Conservation (phyloP, 2,329 filamentous ascomycete genomes). For the Emmonsia crescens region DNA sequence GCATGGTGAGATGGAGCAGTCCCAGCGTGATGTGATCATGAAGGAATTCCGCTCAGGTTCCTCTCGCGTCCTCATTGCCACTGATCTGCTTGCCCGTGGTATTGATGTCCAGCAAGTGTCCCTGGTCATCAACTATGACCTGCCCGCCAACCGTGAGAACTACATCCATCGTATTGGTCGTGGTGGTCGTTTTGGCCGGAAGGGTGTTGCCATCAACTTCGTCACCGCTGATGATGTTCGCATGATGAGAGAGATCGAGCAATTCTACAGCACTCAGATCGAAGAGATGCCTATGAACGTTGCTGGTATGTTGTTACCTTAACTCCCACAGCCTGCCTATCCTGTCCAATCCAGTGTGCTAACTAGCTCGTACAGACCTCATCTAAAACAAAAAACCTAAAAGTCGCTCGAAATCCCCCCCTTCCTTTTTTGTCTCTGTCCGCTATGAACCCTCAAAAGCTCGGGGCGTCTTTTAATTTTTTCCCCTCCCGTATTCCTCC, state of each 20-base stretch:
- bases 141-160: constrained; percentile 98
- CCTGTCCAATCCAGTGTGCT: no score
- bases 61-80: constrained; percentile 96
- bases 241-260: constrained; percentile 99
- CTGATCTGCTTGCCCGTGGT: constrained; percentile 94
- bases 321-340: no score
- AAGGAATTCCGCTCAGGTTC: constrained; percentile 99
- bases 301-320: constrained; percentile 49
- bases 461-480: constrained; percentile 4
- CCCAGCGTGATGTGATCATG: constrained; percentile 98
- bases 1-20: constrained; percentile 99
- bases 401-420: constrained; percentile 19
- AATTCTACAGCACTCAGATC: constrained; percentile 99
- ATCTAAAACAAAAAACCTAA: constrained; percentile 26
- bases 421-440: constrained; percentile 2
- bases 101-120: constrained; percentile 99
- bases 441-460: not conserved
- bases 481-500: not conserved
- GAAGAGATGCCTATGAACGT: constrained; percentile 99
- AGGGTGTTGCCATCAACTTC: constrained; percentile 99
- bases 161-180: constrained; percentile 99
- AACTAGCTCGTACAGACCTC: constrained; percentile 24
- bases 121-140: constrained; percentile 99
- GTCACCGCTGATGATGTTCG: constrained; percentile 97
- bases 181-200: constrained; percentile 98